Conservation (phyloP, 345 rosid species). For the Psidium friedrichsthalianum region DNA sequence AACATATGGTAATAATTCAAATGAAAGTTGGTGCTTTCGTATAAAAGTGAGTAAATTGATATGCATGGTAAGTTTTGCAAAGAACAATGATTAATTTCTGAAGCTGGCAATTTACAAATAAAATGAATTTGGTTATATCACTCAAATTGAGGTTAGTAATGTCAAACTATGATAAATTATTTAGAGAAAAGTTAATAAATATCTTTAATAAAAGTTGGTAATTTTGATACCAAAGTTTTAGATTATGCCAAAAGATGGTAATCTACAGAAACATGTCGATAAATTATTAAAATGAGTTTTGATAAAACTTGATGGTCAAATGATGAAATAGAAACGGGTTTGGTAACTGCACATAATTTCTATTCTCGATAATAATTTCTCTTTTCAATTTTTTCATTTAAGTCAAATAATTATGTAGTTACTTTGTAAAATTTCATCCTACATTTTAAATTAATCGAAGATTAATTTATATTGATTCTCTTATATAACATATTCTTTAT, state of each 20-base stretch:
- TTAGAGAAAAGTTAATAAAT: neutral
- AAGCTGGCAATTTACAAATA: neutral
- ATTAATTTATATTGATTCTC: too few species aligned
- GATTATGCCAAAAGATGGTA: neutral
- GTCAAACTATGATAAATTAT: neutral
- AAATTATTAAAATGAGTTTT: neutral
- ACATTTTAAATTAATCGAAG: too few species aligned
- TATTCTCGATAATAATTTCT: too few species aligned
- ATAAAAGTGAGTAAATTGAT: neutral
- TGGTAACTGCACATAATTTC: too few species aligned
- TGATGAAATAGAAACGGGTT: too few species aligned
- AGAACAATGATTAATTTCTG: neutral
- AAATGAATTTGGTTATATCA: neutral
- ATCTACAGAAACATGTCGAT: neutral
- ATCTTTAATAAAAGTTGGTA: neutral
- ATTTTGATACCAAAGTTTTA: neutral
- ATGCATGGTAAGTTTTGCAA: neutral
- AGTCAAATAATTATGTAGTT: too few species aligned
- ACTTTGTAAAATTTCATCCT: too few species aligned
- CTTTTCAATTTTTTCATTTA: too few species aligned
- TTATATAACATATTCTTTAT: too few species aligned
- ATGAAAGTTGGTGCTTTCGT: neutral
- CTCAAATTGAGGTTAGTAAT: neutral
- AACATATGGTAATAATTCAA: neutral
- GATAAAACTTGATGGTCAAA: neutral